Evolutionary conservation across 2,329 filamentous ascomycete species (phyloP).

Genomic region (Fusarium coicis): DNA sequence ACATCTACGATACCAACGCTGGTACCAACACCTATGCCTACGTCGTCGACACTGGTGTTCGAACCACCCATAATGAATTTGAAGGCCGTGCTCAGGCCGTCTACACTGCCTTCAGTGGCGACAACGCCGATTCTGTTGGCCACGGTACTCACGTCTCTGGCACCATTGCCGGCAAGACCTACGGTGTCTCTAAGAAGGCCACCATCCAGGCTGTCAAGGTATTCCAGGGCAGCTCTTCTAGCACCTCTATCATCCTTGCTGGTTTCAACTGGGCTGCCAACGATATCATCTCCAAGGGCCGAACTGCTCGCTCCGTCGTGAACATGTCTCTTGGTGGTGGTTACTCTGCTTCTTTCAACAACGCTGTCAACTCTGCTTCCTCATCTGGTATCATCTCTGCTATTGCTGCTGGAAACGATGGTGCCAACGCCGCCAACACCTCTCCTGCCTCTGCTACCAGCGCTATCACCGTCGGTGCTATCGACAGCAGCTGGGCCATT

Average conservation of each 20-base stretch:
- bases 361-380: slow-evolving; percentile 58
- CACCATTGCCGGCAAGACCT: slow-evolving; percentile 50
- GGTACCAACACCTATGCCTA: slow-evolving; percentile 64
- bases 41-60: slow-evolving; percentile 72
- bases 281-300: slow-evolving; percentile 55
- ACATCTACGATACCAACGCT: slow-evolving; percentile 62
- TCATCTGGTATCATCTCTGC: slow-evolving; percentile 60
- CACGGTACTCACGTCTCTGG: slow-evolving; percentile 57
- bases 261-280: slow-evolving; percentile 57
- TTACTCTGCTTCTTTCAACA: slow-evolving; percentile 59
- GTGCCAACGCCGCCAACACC: slow-evolving; percentile 37
- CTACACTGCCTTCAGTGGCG: slow-evolving; percentile 42
- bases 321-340: slow-evolving; percentile 67
- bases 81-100: slow-evolving; percentile 59
- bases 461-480: slow-evolving; percentile 50
- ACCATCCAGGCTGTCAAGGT: slow-evolving; percentile 60
- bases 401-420: slow-evolving; percentile 66
- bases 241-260: slow-evolving; percentile 47
- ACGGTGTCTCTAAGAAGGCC: slow-evolving; percentile 57
- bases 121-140: slow-evolving; percentile 48
- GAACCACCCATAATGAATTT: slow-evolving; percentile 63
- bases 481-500: slow-evolving; percentile 52
- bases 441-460: slow-evolving; percentile 49
- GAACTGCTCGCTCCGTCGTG: slow-evolving; percentile 56
- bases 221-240: slow-evolving; percentile 46